A percentile compares a stretch with the other conserved stretches of the same genome.
Evolutionary conservation across 495 filamentous ascomycete genomes (phyloP).

Genomic region (Penicillium cataractarum): DNA sequence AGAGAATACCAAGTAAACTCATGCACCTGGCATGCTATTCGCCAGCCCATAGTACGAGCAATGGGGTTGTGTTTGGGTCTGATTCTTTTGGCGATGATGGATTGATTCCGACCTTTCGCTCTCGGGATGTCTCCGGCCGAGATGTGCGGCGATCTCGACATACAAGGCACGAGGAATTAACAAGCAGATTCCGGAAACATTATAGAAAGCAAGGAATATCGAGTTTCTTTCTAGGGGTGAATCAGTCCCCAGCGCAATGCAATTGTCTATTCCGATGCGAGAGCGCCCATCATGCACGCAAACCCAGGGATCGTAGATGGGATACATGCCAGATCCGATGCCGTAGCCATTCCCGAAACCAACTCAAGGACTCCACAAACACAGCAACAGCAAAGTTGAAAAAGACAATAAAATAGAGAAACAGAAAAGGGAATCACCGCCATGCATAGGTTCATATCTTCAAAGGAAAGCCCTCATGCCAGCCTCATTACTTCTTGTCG

Average conservation of each 20-base stretch:
- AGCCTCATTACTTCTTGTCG: constrained; percentile 28
- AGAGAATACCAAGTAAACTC: background rate
- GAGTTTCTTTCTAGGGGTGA: background rate
- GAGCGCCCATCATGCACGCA: constrained; percentile 22
- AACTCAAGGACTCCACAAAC: constrained; percentile 25
- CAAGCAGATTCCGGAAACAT: background rate
- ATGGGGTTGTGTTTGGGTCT: background rate
- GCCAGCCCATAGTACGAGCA: background rate
- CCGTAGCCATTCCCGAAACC: constrained; percentile 22
- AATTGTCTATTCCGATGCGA: constrained; percentile 31
- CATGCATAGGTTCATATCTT: constrained; percentile 27
- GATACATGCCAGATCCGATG: constrained; percentile 19
- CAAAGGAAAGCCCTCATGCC: constrained; percentile 1
- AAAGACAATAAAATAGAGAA: background rate
- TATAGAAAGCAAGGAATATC: background rate
- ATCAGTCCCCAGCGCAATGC: constrained; percentile 19
- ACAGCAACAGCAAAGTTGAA: constrained; percentile 8
- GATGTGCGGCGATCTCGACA: background rate
- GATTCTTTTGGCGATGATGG: background rate
- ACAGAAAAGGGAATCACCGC: constrained; percentile 15
- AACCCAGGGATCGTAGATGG: constrained; percentile 25
- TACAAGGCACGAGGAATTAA: background rate
- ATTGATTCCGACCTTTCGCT: background rate
- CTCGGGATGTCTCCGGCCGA: background rate
- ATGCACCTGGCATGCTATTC: background rate